phyloP scores from a whole-genome alignment of 2,329 filamentous ascomycete genomes.

The Trichoderma sp. region DNA sequence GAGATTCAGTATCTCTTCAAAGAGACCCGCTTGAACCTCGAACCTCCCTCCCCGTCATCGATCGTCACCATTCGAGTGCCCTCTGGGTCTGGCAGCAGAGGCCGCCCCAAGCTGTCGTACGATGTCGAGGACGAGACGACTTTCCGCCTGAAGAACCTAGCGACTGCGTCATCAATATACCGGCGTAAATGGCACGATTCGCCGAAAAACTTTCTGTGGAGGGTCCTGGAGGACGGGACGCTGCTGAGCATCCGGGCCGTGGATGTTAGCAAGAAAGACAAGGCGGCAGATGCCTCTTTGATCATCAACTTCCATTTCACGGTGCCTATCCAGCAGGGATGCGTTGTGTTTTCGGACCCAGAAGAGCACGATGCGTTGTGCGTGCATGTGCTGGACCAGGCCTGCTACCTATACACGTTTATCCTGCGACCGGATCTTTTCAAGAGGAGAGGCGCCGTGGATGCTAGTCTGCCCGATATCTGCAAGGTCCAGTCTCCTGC shows the following conservation, averaged over 20 bases:
- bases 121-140: slow-evolving; percentile 65
- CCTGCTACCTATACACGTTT: slow-evolving; percentile 79
- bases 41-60: slow-evolving; percentile 65
- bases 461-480: slow-evolving; percentile 70
- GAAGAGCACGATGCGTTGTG: slow-evolving; percentile 73
- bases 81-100: slow-evolving; percentile 46
- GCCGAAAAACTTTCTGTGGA: slow-evolving; percentile 87
- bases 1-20: slow-evolving; percentile 71
- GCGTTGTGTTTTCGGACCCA: slow-evolving; percentile 78
- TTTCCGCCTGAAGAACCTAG: slow-evolving; percentile 71
- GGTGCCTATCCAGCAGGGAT: slow-evolving; percentile 67
- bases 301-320: slow-evolving; percentile 77
- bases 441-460: slow-evolving; percentile 62
- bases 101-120: slow-evolving; percentile 38
- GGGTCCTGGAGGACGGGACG: slow-evolving; percentile 75
- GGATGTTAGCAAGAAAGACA: slow-evolving; percentile 70
- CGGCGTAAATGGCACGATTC: slow-evolving; percentile 72
- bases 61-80: slow-evolving; percentile 69
- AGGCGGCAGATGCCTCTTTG: slow-evolving; percentile 66
- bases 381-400: slow-evolving; percentile 74
- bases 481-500: slow-evolving; percentile 72
- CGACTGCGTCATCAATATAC: slow-evolving; percentile 77
- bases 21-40: slow-evolving; percentile 81
- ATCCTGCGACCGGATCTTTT: slow-evolving; percentile 82
- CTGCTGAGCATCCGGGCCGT: slow-evolving; percentile 78